These are phyloP conservation scores for Cercospora sojina DNA, from an alignment of 2,329 filamentous ascomycete genomes.

Conservation along the genomic window DNA sequence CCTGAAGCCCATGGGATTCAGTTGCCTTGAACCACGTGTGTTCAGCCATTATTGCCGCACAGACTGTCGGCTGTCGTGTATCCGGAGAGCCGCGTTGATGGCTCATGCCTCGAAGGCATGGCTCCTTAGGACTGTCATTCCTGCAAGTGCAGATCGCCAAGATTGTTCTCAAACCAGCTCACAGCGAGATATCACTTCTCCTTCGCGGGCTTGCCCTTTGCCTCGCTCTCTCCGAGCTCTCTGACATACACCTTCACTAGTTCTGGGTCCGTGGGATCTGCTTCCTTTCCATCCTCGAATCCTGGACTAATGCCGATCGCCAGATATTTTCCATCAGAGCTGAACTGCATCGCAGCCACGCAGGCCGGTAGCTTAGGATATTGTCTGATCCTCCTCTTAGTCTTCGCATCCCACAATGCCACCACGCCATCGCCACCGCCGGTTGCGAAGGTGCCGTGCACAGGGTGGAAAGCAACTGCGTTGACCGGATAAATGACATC, in stretches of 20 bases:
- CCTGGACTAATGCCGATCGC: conserved; percentile 81
- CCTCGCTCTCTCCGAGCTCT: conserved; percentile 82
- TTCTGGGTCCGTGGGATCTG: conserved; percentile 69
- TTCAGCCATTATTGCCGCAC: not conserved
- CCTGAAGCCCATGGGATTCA: not conserved
- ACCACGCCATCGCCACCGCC: conserved; percentile 89
- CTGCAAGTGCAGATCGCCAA: not conserved
- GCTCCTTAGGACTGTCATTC: not conserved
- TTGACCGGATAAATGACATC: conserved; percentile 93
- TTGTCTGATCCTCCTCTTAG: conserved; percentile 84
- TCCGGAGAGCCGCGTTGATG: not conserved
- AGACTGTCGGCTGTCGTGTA: not conserved
- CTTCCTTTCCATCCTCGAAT: conserved; percentile 83
- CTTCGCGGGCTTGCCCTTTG: conserved; percentile 56
- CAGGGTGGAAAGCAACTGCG: conserved; percentile 81
- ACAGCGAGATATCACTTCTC: conserved; percentile 12
- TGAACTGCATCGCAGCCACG: conserved; percentile 76
- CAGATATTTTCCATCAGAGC: conserved; percentile 70
- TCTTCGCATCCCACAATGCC: conserved; percentile 88
- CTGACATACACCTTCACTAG: conserved; percentile 74
- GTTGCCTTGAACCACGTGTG: not conserved
- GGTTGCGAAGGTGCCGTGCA: conserved; percentile 79
- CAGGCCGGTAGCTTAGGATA: conserved; percentile 82
- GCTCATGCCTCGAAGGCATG: not conserved
- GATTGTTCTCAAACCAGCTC: not conserved